Evolutionary conservation across 352 stramenopile genomes (phyloP), one percentile per base, ranked within the genome.

Genomic region (Saprolegnia diclina): DNA sequence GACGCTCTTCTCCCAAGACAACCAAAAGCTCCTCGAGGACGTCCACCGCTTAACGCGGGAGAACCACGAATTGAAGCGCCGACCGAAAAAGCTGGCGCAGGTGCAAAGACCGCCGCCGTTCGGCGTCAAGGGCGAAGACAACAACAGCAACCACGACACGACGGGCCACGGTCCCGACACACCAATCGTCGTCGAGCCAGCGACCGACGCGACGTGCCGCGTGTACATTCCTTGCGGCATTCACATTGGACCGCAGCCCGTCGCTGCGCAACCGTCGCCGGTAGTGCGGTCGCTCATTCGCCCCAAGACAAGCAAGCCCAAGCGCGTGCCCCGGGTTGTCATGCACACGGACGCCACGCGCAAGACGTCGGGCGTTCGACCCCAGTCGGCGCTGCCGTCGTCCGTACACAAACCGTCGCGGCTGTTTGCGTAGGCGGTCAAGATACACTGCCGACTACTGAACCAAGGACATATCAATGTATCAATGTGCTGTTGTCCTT

Each of bases 1-100:
- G 37, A 76, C 85, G 2, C 81, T 82, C 4, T 59, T 93, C 24
- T 90, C 83, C 13, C 89, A 76, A 21, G 83, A 93, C 48, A 93
- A 93, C 46, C 55, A 79, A 0, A 77, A 81, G 21, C 71, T 93
- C 5, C 78, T 93, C 55, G 73, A 74, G 0, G 83, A 93, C 29
- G 56, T 91, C 19, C 91, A 93, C 56, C 71, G 67, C 19, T 64
- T 84, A 29, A 82, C 82, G 18, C 77, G 77, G 35, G 71, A 79
- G 26, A 90, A 89, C 67, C 88, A 88, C 55, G 82, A 90, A 65
- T 64, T 93, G n/a, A 76, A 87, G 42, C 42, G 42, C 3, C 42
- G 18, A n/a, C 42, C 13, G n/a, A 35, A 35, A 35, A 35, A 35
- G 29, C 29, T 35, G 29, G 29, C 29, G 29, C 29, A 35, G 29